phyloP scores from a whole-genome alignment of 2,329 filamentous ascomycete genomes.

The Xylariales sp. region DNA sequence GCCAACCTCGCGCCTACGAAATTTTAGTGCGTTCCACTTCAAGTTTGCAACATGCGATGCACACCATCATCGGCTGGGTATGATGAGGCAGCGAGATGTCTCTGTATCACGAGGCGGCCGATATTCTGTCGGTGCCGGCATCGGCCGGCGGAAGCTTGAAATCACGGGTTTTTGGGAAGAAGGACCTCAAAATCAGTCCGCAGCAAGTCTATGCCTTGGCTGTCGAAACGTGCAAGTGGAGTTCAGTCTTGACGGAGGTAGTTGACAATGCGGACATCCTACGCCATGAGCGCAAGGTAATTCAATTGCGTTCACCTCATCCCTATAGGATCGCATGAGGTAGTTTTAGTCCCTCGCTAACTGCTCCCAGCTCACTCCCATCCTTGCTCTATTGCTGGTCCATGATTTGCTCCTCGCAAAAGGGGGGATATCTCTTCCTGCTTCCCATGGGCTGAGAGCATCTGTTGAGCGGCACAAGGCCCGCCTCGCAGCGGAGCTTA shows the following conservation, averaged over 20 bases:
- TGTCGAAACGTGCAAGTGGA: slow-evolving; percentile 88
- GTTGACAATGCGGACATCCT: slow-evolving; percentile 76
- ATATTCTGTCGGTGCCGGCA: slow-evolving; percentile 60
- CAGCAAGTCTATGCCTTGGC: slow-evolving; percentile 85
- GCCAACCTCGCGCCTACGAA: too few species aligned
- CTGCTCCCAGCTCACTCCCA: slow-evolving; percentile 71
- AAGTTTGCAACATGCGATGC: too few species aligned
- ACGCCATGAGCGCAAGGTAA: slow-evolving; percentile 77
- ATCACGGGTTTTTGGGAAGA: slow-evolving; percentile 73
- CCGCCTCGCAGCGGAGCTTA: slow-evolving; percentile 76
- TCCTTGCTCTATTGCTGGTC: slow-evolving; percentile 73
- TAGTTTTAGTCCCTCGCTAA: too few species aligned
- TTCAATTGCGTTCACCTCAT: slow-evolving; percentile 11
- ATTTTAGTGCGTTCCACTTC: too few species aligned
- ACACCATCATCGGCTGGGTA: too few species aligned
- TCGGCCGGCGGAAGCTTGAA: slow-evolving; percentile 80
- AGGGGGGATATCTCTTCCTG: slow-evolving; percentile 74
- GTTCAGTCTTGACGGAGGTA: slow-evolving; percentile 78
- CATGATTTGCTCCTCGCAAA: slow-evolving; percentile 85
- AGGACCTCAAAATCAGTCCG: slow-evolving; percentile 69
- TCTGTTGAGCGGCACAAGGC: slow-evolving; percentile 77
- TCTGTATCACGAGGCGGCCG: slow-evolving; percentile 87
- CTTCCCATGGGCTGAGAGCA: slow-evolving; percentile 70
- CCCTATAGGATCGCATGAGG: too few species aligned
- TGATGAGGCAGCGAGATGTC: slow-evolving; percentile 57